These are phyloP conservation scores for Pichia sp. DNA, from an alignment of 1,139 yeast genomes.

Conservation along the genomic window DNA sequence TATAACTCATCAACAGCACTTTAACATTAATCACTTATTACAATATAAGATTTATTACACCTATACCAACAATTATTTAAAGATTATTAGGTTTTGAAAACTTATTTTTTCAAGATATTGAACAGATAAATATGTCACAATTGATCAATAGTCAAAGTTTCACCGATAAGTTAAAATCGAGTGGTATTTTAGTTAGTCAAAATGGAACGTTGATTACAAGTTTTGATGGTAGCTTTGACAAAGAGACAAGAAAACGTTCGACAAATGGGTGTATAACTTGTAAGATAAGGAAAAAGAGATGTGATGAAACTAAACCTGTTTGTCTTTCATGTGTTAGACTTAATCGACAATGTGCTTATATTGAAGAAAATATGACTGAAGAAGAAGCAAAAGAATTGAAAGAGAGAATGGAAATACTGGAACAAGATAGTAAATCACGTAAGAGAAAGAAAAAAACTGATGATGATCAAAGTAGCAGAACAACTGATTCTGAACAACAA, in stretches of 20 bases:
- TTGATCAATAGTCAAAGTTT: too few relatives aligned
- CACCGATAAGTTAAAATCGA: too few relatives aligned
- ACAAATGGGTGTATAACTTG: conserved; percentile 66
- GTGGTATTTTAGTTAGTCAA: too few relatives aligned
- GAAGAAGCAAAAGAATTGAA: conserved; percentile 22
- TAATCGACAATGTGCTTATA: conserved; percentile 46
- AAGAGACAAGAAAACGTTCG: conserved; percentile 30
- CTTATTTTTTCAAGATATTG: background rate
- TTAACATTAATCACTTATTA: too few relatives aligned
- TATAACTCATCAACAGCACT: too few relatives aligned
- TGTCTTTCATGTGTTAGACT: conserved; percentile 57
- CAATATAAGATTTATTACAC: too few relatives aligned
- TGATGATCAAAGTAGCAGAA: background rate
- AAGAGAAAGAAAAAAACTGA: conserved; percentile 19
- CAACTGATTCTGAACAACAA: background rate
- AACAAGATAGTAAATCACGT: conserved; percentile 24
- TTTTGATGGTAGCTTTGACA: background rate
- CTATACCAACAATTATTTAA: too few relatives aligned
- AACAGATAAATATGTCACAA: too few relatives aligned
- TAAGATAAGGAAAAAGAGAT: conserved; percentile 63
- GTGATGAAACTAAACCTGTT: conserved; percentile 56
- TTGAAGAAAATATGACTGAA: conserved; percentile 33
- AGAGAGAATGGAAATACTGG: conserved; percentile 32
- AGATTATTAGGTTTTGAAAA: too few relatives aligned
- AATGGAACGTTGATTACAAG: too few relatives aligned